These are phyloP conservation scores for Mycena venus DNA, from an alignment of 768 basidiomycete species.

Conservation along the genomic window DNA sequence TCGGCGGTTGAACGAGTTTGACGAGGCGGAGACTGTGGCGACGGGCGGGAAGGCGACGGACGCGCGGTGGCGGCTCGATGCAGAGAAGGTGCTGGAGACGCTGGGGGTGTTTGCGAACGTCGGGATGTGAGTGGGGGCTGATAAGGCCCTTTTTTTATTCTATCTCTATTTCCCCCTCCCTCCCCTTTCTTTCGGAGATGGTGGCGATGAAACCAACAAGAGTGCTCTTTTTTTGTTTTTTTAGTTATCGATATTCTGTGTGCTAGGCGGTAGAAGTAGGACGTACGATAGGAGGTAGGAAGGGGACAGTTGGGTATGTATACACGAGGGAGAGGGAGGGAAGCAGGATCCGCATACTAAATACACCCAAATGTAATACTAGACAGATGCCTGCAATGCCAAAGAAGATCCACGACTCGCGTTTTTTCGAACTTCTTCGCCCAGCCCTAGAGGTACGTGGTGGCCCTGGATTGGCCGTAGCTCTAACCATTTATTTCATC, in stretches of 20 bases:
- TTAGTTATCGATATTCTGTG: constrained; percentile 36
- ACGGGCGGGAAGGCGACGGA: constrained; percentile 84
- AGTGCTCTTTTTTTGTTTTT: not conserved
- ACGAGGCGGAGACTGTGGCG: constrained; percentile 78
- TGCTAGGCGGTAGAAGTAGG: constrained; percentile 2
- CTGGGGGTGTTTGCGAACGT: constrained; percentile 39
- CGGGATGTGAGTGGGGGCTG: constrained; percentile 11
- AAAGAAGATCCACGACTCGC: not conserved
- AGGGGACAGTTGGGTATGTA: not conserved
- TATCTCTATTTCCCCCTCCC: not conserved
- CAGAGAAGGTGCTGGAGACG: constrained; percentile 44
- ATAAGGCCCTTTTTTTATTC: not conserved
- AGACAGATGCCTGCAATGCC: constrained; percentile 1
- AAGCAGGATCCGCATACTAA: not conserved
- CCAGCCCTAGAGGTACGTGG: too few species aligned
- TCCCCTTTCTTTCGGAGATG: not conserved
- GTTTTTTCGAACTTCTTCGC: too few species aligned
- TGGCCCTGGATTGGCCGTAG: too few species aligned
- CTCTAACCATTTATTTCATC: too few species aligned
- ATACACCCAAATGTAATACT: constrained; percentile 24
- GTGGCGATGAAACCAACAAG: not conserved
- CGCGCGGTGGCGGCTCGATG: constrained; percentile 75
- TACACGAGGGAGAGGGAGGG: not conserved
- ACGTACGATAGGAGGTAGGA: not conserved
- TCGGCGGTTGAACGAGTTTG: constrained; percentile 80